phyloP scores from a whole-genome alignment of 176 grass and related monocot genomes.

The Puya raimondii region DNA sequence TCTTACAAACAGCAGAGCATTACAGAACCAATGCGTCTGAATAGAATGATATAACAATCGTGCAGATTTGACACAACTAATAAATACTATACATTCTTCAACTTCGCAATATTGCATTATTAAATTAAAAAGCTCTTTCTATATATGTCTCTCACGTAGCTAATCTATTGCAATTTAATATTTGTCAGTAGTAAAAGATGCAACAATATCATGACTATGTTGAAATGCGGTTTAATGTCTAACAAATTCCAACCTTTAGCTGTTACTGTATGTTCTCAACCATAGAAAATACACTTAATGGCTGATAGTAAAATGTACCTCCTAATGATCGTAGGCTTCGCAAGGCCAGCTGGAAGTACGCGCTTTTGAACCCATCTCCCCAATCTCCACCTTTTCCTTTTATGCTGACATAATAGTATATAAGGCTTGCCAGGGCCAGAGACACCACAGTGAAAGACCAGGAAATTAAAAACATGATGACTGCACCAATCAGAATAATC shows the following conservation, averaged over 20 bases:
- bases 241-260: neutral
- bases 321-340: conserved; percentile 89
- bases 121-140: no score
- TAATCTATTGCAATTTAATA: neutral
- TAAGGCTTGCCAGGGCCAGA: conserved; percentile 86
- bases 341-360: conserved; percentile 91
- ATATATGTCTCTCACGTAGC: neutral
- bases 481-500: conserved; percentile 38
- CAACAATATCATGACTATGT: neutral
- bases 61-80: no score
- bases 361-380: conserved; percentile 99
- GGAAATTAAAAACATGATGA: conserved; percentile 98
- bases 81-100: no score
- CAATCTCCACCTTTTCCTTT: conserved; percentile 97
- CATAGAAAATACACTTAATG: neutral
- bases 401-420: conserved; percentile 98
- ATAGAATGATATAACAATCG: no score
- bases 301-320: conserved; percentile 39
- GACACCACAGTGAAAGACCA: conserved; percentile 95
- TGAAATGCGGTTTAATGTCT: neutral
- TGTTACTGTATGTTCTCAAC: neutral
- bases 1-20: no score
- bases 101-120: no score
- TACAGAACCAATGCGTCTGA: neutral
- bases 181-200: neutral